Evolutionary conservation across 495 filamentous ascomycete genomes (phyloP).

Genomic region (Xylaria cubensis): DNA sequence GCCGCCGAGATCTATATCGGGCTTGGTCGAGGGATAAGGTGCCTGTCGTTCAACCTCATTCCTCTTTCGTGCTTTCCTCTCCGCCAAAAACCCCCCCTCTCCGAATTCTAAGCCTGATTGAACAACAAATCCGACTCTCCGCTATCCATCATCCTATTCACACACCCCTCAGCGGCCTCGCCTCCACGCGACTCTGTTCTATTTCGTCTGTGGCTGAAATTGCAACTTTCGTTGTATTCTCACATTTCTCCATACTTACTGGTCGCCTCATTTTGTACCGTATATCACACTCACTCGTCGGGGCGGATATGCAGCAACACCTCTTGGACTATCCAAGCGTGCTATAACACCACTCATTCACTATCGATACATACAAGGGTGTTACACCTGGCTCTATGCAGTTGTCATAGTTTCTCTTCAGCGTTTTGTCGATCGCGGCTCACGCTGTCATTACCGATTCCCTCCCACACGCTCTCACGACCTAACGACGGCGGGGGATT

Average conservation of each 20-base stretch:
- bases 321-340: slow-evolving; percentile 23
- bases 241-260: background rate
- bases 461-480: background rate
- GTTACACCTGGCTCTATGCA: slow-evolving; percentile 43
- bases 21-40: slow-evolving; percentile 8
- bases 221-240: background rate
- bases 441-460: slow-evolving; percentile 23
- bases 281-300: slow-evolving; percentile 31
- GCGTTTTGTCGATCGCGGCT: slow-evolving; percentile 51
- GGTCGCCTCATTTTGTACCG: slow-evolving; percentile 9
- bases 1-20: background rate
- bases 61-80: slow-evolving; percentile 5
- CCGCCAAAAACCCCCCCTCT: background rate
- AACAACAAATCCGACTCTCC: background rate
- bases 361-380: slow-evolving; percentile 13
- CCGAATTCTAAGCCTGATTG: background rate
- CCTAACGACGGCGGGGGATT: background rate
- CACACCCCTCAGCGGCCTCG: background rate
- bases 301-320: slow-evolving; percentile 37
- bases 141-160: background rate
- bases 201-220: background rate
- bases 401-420: slow-evolving; percentile 49
- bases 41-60: background rate
- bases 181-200: background rate
- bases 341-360: slow-evolving; percentile 26